phyloP scores from a whole-genome alignment of 495 filamentous ascomycete species.

The Aspergillus cristatus region DNA sequence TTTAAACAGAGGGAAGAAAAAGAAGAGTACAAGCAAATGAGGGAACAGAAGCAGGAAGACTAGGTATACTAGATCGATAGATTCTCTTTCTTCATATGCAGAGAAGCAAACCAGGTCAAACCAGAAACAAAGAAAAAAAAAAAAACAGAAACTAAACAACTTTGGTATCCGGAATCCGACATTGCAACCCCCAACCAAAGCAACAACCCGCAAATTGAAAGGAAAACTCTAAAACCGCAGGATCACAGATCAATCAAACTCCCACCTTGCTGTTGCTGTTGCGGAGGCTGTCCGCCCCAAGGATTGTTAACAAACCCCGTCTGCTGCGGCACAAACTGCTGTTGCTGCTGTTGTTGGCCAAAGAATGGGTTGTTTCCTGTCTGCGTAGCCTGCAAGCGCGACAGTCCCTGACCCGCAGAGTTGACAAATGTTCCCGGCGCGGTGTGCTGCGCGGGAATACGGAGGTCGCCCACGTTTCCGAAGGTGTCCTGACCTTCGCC shows the following conservation, averaged over 20 bases:
- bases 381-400: slow-evolving; percentile 57
- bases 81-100: too few relatives aligned
- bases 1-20: too few relatives aligned
- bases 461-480: slow-evolving; percentile 87
- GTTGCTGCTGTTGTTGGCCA: slow-evolving; percentile 48
- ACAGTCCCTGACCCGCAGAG: slow-evolving; percentile 70
- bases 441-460: slow-evolving; percentile 94
- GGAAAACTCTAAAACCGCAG: too few relatives aligned
- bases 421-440: slow-evolving; percentile 96
- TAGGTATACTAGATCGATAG: too few relatives aligned
- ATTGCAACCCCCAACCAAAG: background rate
- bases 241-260: slow-evolving; percentile 87
- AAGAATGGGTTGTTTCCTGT: slow-evolving; percentile 93
- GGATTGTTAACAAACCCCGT: slow-evolving; percentile 53
- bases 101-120: slow-evolving; percentile 9
- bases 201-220: background rate
- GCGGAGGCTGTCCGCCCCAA: slow-evolving; percentile 54
- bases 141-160: background rate
- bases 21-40: too few relatives aligned
- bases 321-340: slow-evolving; percentile 53
- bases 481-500: slow-evolving; percentile 96
- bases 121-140: slow-evolving; percentile 2
- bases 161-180: slow-evolving; percentile 3
- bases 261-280: slow-evolving; percentile 56
- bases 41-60: too few relatives aligned